phyloP scores from a whole-genome alignment of 352 stramenopile species.

The Phytopythium helicoides region DNA sequence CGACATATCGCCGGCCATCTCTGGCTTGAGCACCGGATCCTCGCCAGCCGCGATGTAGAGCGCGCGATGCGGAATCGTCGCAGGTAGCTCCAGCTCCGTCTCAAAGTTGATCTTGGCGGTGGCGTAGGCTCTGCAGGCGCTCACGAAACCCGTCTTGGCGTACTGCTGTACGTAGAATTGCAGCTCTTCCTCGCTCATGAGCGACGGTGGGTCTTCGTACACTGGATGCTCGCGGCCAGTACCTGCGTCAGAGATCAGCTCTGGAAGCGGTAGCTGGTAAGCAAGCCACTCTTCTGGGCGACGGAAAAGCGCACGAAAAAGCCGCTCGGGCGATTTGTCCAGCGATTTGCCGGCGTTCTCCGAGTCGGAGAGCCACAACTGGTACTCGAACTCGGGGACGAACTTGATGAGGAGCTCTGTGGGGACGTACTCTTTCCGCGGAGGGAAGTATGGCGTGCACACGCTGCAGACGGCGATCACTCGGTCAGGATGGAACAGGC shows the following conservation, averaged over 20 bases:
- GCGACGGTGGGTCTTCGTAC: slow-evolving; percentile 31
- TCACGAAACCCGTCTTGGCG: slow-evolving; percentile 33
- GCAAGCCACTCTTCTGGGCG: slow-evolving; percentile 17
- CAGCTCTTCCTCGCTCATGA: slow-evolving; percentile 44
- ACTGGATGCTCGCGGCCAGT: slow-evolving; percentile 22
- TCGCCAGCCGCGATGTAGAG: slow-evolving; percentile 38
- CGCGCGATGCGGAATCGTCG: slow-evolving; percentile 31
- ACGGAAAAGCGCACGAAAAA: slow-evolving; percentile 40
- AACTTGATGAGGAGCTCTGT: slow-evolving; percentile 24
- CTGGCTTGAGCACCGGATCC: slow-evolving; percentile 45
- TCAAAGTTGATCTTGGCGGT: slow-evolving; percentile 45
- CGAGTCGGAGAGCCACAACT: slow-evolving; percentile 32
- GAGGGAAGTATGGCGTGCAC: slow-evolving; percentile 53
- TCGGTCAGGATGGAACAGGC: slow-evolving; percentile 50
- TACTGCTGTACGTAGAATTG: slow-evolving; percentile 46
- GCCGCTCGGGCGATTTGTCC: slow-evolving; percentile 23
- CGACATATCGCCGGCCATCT: slow-evolving; percentile 38
- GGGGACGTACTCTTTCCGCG: slow-evolving; percentile 27
- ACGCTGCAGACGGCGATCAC: slow-evolving; percentile 51
- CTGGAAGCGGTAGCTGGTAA: slow-evolving; percentile 17
- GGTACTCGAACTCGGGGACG: slow-evolving; percentile 38
- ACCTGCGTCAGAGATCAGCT: slow-evolving; percentile 21
- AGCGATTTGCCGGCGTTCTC: slow-evolving; percentile 28
- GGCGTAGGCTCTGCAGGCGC: slow-evolving; percentile 33
- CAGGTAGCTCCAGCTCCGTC: slow-evolving; percentile 27